Evolutionary conservation across 2,329 filamentous ascomycete species (phyloP).

Genomic region (Chaetomium sp.): DNA sequence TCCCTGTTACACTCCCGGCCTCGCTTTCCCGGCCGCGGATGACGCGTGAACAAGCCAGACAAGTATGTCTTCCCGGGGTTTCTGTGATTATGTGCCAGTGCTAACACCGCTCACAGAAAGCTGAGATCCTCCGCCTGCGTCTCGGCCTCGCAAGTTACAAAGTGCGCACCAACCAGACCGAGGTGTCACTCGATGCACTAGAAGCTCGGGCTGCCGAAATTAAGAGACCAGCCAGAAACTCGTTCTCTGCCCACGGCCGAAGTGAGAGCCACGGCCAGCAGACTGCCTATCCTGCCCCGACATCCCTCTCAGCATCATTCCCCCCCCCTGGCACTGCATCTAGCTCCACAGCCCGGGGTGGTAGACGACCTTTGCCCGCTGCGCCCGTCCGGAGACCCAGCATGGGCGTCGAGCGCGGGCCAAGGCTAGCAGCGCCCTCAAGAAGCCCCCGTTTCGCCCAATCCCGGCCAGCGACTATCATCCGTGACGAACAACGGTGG

Average conservation of each 20-base stretch:
- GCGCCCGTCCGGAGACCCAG: slow-evolving; percentile 6
- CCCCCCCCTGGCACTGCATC: not conserved
- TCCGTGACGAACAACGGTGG: not conserved
- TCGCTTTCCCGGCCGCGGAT: slow-evolving; percentile 19
- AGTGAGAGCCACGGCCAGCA: not conserved
- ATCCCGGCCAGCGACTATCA: not conserved
- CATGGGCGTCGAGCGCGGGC: not conserved
- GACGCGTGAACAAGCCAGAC: slow-evolving; percentile 48
- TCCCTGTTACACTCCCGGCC: not conserved
- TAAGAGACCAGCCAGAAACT: not conserved
- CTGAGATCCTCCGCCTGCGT: slow-evolving; percentile 60
- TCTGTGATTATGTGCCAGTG: not conserved
- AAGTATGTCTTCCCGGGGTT: slow-evolving; percentile 32
- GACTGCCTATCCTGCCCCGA: not conserved
- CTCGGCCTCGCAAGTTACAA: slow-evolving; percentile 69
- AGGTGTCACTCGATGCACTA: slow-evolving; percentile 57
- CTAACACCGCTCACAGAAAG: slow-evolving; percentile 40
- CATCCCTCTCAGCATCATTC: slow-evolving; percentile 1
- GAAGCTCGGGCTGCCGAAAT: slow-evolving; percentile 31
- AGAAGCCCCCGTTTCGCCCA: not conserved
- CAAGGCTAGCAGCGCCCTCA: not conserved
- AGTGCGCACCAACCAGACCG: slow-evolving; percentile 63
- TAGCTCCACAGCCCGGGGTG: not conserved
- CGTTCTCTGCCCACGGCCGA: not conserved
- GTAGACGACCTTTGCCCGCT: slow-evolving; percentile 1